phyloP scores from a whole-genome alignment of 106 monocot species.

The Vanilla planifolia region DNA sequence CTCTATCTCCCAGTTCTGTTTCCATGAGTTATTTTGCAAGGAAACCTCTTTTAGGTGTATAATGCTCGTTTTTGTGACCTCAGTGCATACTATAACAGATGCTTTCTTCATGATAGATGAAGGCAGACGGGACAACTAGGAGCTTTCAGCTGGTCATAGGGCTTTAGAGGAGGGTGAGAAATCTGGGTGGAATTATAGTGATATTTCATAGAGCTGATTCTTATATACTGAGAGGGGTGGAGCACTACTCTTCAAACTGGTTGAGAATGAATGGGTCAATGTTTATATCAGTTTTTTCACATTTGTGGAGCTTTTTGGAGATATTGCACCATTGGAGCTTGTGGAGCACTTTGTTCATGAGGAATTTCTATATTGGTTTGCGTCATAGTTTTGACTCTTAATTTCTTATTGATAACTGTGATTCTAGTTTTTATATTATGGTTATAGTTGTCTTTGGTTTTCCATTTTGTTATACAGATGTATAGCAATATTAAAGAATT shows the following conservation, averaged over 20 bases:
- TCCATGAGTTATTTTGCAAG: constrained; percentile 12
- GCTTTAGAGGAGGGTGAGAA: constrained; percentile 47
- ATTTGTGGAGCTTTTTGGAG: constrained; percentile 49
- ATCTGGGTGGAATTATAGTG: constrained; percentile 34
- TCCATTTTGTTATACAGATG: not conserved
- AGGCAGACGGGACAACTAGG: constrained; percentile 47
- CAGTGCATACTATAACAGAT: constrained; percentile 31
- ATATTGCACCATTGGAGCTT: constrained; percentile 57
- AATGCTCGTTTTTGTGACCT: constrained; percentile 8
- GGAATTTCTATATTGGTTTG: constrained; percentile 54
- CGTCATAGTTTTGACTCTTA: constrained; percentile 30
- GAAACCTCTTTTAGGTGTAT: constrained; percentile 31
- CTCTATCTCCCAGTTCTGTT: constrained; percentile 17
- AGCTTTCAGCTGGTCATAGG: constrained; percentile 48
- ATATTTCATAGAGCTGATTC: constrained; percentile 34
- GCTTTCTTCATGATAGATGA: constrained; percentile 63
- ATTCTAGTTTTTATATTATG: not conserved
- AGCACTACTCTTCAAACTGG: constrained; percentile 28
- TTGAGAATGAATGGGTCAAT: constrained; percentile 34
- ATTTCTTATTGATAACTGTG: constrained; percentile 4
- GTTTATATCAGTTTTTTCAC: constrained; percentile 34
- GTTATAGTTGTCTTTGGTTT: not conserved
- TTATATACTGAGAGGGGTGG: constrained; percentile 34
- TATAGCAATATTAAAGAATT: not conserved
- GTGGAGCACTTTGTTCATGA: constrained; percentile 48